Evolutionary conservation across 2,329 filamentous ascomycete genomes (phyloP).

Genomic region (Cercospora sesami): DNA sequence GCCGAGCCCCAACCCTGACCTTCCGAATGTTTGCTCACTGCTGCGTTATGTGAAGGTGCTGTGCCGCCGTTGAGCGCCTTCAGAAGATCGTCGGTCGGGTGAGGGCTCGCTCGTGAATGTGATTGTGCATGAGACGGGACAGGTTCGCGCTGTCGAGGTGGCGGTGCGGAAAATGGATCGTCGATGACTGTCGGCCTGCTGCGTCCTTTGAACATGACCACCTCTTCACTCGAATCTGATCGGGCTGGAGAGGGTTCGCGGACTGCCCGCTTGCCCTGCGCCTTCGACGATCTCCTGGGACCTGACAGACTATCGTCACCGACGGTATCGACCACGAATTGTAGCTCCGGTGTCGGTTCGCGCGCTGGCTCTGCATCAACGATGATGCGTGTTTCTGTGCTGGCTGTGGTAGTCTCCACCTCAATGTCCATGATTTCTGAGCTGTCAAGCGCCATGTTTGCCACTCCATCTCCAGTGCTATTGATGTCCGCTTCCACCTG

Average conservation of each 20-base stretch:
- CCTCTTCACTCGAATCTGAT: slow-evolving; percentile 69
- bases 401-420: slow-evolving; percentile 11
- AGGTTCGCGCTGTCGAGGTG: slow-evolving; percentile 5
- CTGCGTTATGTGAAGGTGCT: neutral
- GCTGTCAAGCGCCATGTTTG: slow-evolving; percentile 36
- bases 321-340: slow-evolving; percentile 39
- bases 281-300: slow-evolving; percentile 9
- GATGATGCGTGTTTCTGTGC: slow-evolving; percentile 20
- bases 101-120: slow-evolving; percentile 14
- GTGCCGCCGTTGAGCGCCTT: slow-evolving; percentile 21
- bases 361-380: slow-evolving; percentile 14
- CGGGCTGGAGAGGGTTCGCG: slow-evolving; percentile 45
- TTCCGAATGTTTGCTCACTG: slow-evolving; percentile 2
- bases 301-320: slow-evolving; percentile 35
- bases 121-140: slow-evolving; percentile 37
- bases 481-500: slow-evolving; percentile 36
- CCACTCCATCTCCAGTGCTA: slow-evolving; percentile 35
- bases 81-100: slow-evolving; percentile 33
- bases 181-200: slow-evolving; percentile 31
- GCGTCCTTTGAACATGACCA: slow-evolving; percentile 67
- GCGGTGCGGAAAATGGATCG: slow-evolving; percentile 29
- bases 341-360: slow-evolving; percentile 14
- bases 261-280: slow-evolving; percentile 24
- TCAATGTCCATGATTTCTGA: slow-evolving; percentile 24
- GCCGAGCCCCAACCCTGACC: slow-evolving; percentile 27